These are phyloP conservation scores for Gyrodon lividus DNA, from an alignment of 768 basidiomycete genomes.

Conservation along the genomic window DNA sequence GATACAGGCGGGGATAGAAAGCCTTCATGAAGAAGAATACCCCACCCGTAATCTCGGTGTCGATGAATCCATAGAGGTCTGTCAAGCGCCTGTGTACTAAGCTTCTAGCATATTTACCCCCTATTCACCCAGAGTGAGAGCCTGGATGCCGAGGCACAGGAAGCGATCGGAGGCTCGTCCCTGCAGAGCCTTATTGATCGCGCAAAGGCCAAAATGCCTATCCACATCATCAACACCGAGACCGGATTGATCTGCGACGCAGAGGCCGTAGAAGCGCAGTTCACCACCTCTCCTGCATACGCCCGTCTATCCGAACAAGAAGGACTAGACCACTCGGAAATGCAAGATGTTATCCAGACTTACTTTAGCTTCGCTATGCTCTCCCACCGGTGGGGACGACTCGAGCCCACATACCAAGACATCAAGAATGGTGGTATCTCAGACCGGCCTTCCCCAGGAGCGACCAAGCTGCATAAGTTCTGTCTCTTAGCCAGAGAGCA, in stretches of 20 bases:
- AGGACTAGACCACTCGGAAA: background rate
- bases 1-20: background rate
- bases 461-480: constrained; percentile 16
- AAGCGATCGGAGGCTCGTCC: background rate
- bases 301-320: background rate
- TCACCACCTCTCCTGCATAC: background rate
- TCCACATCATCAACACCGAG: background rate
- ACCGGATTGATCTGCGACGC: background rate
- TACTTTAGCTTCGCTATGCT: constrained; percentile 13
- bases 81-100: background rate
- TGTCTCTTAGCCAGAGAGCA: constrained; percentile 12
- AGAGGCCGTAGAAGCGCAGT: background rate
- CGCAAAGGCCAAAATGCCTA: background rate
- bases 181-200: background rate
- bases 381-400: constrained; percentile 21
- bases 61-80: background rate
- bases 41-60: background rate
- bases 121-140: background rate
- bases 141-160: background rate
- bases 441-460: background rate
- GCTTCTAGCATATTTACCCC: background rate
- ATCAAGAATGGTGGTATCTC: constrained; percentile 11
- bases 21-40: background rate
- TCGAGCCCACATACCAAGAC: background rate
- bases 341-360: background rate